Conservation (phyloP, 1,284 basidiomycete species). For the Spongispora temasekensis region DNA sequence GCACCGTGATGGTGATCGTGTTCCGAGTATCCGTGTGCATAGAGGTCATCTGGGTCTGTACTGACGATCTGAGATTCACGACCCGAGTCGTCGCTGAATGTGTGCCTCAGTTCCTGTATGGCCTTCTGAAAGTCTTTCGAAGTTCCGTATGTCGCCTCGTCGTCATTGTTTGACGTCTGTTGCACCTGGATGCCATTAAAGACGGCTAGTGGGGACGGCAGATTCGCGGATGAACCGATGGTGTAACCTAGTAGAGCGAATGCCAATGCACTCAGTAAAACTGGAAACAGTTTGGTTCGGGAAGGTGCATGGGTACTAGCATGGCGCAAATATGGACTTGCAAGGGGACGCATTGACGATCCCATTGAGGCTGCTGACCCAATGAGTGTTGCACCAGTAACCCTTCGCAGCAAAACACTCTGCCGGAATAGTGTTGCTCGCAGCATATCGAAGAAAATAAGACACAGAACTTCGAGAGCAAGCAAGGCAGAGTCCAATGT, state of each 20-base stretch:
- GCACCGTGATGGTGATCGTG: slow-evolving; percentile 63
- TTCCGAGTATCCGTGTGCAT: slow-evolving; percentile 57
- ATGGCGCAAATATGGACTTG: slow-evolving; percentile 5
- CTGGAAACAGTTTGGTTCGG: slow-evolving; percentile 5
- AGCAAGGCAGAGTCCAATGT: no score
- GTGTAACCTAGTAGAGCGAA: slow-evolving; percentile 30
- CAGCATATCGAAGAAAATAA: no score
- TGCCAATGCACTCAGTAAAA: slow-evolving; percentile 25
- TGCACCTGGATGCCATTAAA: slow-evolving; percentile 7
- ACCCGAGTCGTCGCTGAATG: slow-evolving; percentile 36
- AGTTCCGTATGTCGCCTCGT: slow-evolving; percentile 43
- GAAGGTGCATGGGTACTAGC: slow-evolving; percentile 10
- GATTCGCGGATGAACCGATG: slow-evolving; percentile 15
- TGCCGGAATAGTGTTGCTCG: slow-evolving; percentile 11
- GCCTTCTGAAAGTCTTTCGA: slow-evolving; percentile 52
- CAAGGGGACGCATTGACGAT: neutral
- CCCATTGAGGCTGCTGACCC: slow-evolving; percentile 1
- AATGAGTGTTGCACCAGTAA: neutral
- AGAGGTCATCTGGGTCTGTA: slow-evolving; percentile 55
- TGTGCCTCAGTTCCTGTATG: slow-evolving; percentile 46
- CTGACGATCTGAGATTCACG: slow-evolving; percentile 40
- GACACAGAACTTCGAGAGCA: no score
- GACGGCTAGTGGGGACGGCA: slow-evolving; percentile 8
- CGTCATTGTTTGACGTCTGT: neutral
- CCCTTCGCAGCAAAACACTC: neutral